Percentiles rank a stretch among this genome's conserved stretches.
Conservation (phyloP, 139 green algal species). For the Chlorella sp. region DNA sequence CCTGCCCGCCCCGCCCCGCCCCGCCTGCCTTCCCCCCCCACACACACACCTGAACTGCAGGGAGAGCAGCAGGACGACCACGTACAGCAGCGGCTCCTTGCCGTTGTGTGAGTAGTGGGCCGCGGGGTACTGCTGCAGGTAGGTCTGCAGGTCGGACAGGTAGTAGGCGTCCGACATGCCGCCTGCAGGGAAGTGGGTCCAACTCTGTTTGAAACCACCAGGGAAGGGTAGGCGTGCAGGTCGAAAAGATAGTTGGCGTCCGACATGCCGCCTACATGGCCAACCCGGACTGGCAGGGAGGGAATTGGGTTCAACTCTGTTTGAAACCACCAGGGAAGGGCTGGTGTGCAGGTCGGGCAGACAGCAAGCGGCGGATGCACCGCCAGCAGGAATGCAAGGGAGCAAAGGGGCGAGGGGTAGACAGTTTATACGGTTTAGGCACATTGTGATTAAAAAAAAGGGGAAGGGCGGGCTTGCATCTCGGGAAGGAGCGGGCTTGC, state of each 20-base stretch:
- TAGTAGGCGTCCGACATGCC: constrained; percentile 49
- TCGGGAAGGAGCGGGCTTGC: too few species aligned
- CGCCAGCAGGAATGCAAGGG: too few species aligned
- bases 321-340: background rate
- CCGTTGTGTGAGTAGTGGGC: constrained; percentile 82
- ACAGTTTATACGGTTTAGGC: too few species aligned
- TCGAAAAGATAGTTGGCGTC: constrained; percentile 65
- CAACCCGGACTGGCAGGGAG: too few species aligned
- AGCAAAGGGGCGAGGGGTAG: too few species aligned
- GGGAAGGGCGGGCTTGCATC: too few species aligned
- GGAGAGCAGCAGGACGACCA: constrained; percentile 84
- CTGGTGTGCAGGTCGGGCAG: background rate
- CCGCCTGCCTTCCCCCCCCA: background rate
- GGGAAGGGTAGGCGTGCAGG: background rate
- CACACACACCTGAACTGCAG: constrained; percentile 71
- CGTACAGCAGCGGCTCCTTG: constrained; percentile 84
- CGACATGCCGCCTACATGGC: constrained; percentile 12
- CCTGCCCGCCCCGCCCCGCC: background rate
- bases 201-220: background rate
- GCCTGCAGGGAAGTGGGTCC: background rate
- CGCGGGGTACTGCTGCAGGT: constrained; percentile 82
- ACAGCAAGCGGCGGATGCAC: background rate
- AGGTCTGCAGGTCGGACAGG: constrained; percentile 76
- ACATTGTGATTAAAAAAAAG: too few species aligned
- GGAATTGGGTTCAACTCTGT: background rate